A percentile compares a stretch with the other conserved stretches of the same genome.
Evolutionary conservation across 129 eudicot species (phyloP).

Genomic region (Pseudognaphalium luteoalbum): DNA sequence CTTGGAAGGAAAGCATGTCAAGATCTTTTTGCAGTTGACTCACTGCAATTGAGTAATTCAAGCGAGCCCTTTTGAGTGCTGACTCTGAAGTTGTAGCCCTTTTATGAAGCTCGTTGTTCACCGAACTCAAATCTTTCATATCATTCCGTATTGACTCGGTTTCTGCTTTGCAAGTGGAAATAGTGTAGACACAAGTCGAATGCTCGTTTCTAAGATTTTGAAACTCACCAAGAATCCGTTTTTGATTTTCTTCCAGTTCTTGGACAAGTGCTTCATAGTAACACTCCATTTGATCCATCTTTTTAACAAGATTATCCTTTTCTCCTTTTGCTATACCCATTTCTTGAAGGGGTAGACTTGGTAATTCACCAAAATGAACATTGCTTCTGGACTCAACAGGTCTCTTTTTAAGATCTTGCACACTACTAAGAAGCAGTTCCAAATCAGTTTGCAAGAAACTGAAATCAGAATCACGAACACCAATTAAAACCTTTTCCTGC

Average conservation of each 20-base stretch:
- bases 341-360: constrained; percentile 49
- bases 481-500: constrained; percentile 50
- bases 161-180: constrained; percentile 42
- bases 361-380: constrained; percentile 45
- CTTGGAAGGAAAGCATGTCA: constrained; percentile 86
- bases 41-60: constrained; percentile 95
- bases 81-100: constrained; percentile 77
- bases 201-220: constrained; percentile 78
- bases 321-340: constrained; percentile 70
- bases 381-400: constrained; percentile 50
- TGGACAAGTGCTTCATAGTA: constrained; percentile 91
- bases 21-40: constrained; percentile 91
- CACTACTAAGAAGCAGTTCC: constrained; percentile 47
- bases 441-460: constrained; percentile 54
- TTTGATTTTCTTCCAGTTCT: constrained; percentile 93
- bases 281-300: constrained; percentile 91
- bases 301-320: constrained; percentile 59
- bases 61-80: constrained; percentile 80
- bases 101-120: constrained; percentile 78
- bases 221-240: constrained; percentile 74
- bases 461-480: constrained; percentile 46
- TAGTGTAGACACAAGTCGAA: constrained; percentile 56
- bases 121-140: constrained; percentile 50
- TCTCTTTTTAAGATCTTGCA: constrained; percentile 58
- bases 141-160: constrained; percentile 42